These are phyloP conservation scores for Apiotrichum gamsii DNA, from an alignment of 1,284 basidiomycete genomes.

Conservation along the genomic window DNA sequence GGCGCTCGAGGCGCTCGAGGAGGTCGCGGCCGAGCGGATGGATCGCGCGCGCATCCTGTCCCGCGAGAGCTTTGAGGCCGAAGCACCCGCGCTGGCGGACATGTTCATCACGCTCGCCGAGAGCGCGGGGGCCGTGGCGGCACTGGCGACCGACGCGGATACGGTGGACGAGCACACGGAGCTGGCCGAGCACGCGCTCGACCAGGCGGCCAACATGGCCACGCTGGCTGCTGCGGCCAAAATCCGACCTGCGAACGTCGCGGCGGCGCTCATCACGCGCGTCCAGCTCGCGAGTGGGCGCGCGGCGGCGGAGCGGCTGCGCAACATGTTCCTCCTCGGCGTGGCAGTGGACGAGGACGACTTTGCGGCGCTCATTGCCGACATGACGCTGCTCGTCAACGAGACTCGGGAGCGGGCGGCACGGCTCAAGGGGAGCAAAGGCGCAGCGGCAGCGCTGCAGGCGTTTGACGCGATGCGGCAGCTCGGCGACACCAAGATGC, in stretches of 20 bases:
- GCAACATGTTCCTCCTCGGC: conserved; percentile 37
- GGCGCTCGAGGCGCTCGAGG: conserved; percentile 35
- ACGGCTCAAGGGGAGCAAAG: conserved; percentile 35
- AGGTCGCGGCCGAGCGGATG: conserved; percentile 42
- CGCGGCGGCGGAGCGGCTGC: conserved; percentile 33
- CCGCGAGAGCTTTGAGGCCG: conserved; percentile 25
- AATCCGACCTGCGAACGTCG: conserved; percentile 24
- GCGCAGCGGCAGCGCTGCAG: conserved; percentile 27
- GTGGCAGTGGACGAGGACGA: conserved; percentile 39
- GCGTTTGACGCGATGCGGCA: conserved; percentile 39
- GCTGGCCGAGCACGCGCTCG: conserved; percentile 42
- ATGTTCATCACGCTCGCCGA: conserved; percentile 36
- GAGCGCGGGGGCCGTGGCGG: conserved; percentile 30
- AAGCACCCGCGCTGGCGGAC: conserved; percentile 36
- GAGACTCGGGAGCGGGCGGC: conserved; percentile 37
- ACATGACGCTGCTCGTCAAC: conserved; percentile 35
- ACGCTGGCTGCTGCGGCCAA: conserved; percentile 29
- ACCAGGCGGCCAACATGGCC: conserved; percentile 46
- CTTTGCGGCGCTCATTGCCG: conserved; percentile 35
- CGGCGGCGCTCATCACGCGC: conserved; percentile 38
- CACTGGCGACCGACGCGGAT: conserved; percentile 27
- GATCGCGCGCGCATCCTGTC: conserved; percentile 28
- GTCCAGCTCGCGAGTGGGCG: conserved; percentile 40
- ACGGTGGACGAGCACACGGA: conserved; percentile 33
- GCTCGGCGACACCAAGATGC: conserved; percentile 36